Conservation (phyloP, 768 basidiomycete species). For the Termitomyces eurrhizus region DNA sequence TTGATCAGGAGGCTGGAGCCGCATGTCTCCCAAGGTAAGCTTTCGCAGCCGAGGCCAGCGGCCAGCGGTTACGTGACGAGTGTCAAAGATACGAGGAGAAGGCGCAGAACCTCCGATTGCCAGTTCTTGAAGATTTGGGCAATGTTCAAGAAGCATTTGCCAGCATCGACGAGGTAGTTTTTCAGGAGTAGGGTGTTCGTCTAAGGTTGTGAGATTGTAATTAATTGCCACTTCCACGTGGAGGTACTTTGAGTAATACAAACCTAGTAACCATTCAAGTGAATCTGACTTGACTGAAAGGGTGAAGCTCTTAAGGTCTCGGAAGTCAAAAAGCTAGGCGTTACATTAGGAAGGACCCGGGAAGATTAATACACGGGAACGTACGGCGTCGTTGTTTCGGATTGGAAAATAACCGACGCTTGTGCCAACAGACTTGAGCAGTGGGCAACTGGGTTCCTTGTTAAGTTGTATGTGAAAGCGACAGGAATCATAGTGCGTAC, state of each 20-base stretch:
- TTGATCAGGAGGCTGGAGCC: conserved; percentile 18
- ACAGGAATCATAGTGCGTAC: conserved; percentile 7
- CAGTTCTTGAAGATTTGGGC: conserved; percentile 34
- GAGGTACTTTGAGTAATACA: not conserved
- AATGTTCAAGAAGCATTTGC: conserved; percentile 37
- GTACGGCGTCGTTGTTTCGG: conserved; percentile 28
- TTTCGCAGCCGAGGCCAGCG: conserved; percentile 33
- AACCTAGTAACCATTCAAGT: conserved; percentile 32
- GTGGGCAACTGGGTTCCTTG: conserved; percentile 25
- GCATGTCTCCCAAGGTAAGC: conserved; percentile 31
- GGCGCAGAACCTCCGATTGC: conserved; percentile 31
- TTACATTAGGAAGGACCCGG: conserved; percentile 3
- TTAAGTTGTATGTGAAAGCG: conserved; percentile 9
- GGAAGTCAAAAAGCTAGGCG: conserved; percentile 32
- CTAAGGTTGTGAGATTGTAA: conserved; percentile 13
- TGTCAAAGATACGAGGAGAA: conserved; percentile 35
- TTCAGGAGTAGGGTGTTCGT: conserved; percentile 29
- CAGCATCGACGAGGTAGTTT: conserved; percentile 34
- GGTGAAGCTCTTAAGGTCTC: conserved; percentile 28
- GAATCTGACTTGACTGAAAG: conserved; percentile 32
- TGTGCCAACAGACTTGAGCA: conserved; percentile 29
- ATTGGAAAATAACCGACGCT: conserved; percentile 30
- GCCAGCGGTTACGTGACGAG: conserved; percentile 30
- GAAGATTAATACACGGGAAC: conserved; percentile 14
- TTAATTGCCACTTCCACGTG: not conserved